Evolutionary conservation across 208 protist species (phyloP), one percentile per base, ranked within the genome.

Genomic region (Leptomonas seymouri): DNA sequence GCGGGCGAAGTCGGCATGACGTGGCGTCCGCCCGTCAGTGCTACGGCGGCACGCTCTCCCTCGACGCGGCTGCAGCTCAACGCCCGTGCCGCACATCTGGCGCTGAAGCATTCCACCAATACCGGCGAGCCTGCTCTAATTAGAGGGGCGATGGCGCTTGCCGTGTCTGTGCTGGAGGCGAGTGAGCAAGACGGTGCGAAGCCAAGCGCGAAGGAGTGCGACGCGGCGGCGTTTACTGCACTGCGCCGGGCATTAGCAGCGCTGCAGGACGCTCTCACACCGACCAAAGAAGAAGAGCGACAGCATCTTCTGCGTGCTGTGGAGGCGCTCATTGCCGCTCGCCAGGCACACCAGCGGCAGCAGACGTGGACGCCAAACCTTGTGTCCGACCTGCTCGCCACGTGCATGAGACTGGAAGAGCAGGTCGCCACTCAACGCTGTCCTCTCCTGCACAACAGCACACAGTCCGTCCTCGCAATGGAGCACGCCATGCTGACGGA

Each of bases 241-340:
- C 64, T 87, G 11, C 67, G 65, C 16, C 67, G 74, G 7, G 25
- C 74, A 23, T 57, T 81, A 1, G 46, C 51, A 0, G 60, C 23
- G 21, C 21, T 36, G 14, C 64, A 57, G 16, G 46, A 60, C 6
- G 28, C 31, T 7, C 3, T 59, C 60, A 57, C 61, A 15, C 49
- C 14, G 31, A 20, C 28, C 12, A 51, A 23, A 21, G 67, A 46
- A 48, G 57, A 79, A 48, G 65, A 78, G 59, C 64, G 80, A 39
- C 44, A 76, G 61, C 64, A 80, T 25, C 58, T 86, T 7, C 18
- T 60, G 30, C 73, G 67, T 1, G 36, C 51, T 2, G 62, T 79
- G 48, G 50, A 69, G 61, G 54, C 53, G n/a, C 58, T 65, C 41
- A 31, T 64, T 21, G 46, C 30, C 9, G 27, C 53, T 15, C 65